These are phyloP conservation scores for Galeopsis tetrahit DNA, from an alignment of 257 asterid genomes.

Conservation along the genomic window DNA sequence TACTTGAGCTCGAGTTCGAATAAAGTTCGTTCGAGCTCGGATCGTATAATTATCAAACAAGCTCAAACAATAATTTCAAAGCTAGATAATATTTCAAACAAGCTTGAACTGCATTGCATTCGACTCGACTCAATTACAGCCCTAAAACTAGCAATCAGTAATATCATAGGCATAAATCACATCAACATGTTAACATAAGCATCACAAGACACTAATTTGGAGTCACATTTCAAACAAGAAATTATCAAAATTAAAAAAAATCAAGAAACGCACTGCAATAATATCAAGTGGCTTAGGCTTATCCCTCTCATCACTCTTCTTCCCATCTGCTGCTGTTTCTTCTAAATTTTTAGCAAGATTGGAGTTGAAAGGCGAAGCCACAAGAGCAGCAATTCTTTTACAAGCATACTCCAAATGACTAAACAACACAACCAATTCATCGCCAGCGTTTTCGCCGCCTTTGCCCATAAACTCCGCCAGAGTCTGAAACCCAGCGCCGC, in stretches of 20 bases:
- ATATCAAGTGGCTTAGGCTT: slow-evolving; percentile 94
- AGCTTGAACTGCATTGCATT: too few relatives aligned
- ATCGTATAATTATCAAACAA: too few relatives aligned
- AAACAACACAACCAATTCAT: slow-evolving; percentile 68
- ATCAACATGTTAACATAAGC: neutral
- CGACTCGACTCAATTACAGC: too few relatives aligned
- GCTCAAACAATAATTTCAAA: too few relatives aligned
- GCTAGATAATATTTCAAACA: too few relatives aligned
- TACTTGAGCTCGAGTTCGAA: too few relatives aligned
- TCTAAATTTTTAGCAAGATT: slow-evolving; percentile 46
- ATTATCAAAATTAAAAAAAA: neutral
- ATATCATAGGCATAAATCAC: neutral
- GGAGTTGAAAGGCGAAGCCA: slow-evolving; percentile 87
- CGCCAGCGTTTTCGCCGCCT: slow-evolving; percentile 64
- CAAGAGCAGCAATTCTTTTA: slow-evolving; percentile 84
- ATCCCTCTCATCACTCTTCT: slow-evolving; percentile 60
- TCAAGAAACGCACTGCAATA: slow-evolving; percentile 60
- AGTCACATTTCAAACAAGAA: neutral
- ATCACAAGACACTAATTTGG: neutral
- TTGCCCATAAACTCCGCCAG: slow-evolving; percentile 72
- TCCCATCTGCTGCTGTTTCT: slow-evolving; percentile 29
- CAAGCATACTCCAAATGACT: slow-evolving; percentile 82
- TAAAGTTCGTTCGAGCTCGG: too few relatives aligned
- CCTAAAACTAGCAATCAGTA: too few relatives aligned
- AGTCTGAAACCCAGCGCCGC: slow-evolving; percentile 53